Percentiles rank a stretch among this genome's conserved stretches.
These are phyloP conservation scores for Euryodendron excelsum DNA, from an alignment of 148 eudicot species.

Conservation along the genomic window DNA sequence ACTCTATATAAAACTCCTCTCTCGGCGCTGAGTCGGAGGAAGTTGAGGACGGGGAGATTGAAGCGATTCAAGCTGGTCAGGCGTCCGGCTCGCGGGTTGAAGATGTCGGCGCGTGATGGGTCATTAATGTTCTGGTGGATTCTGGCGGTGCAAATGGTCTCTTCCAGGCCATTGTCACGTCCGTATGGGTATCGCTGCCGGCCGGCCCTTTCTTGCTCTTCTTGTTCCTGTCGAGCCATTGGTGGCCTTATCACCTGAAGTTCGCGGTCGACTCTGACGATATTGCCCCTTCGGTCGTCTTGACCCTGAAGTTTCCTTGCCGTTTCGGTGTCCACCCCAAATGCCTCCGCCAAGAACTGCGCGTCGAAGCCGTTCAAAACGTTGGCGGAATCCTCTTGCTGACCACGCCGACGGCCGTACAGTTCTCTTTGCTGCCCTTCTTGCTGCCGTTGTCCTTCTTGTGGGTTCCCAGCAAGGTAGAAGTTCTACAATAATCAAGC, in stretches of 20 bases:
- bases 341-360: constrained; percentile 39
- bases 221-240: constrained; percentile 8
- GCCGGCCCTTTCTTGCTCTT: constrained; percentile 15
- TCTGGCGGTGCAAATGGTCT: constrained; percentile 58
- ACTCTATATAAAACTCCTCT: constrained; percentile 73
- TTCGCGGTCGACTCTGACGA: constrained; percentile 42
- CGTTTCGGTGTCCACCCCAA: constrained; percentile 47
- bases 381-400: constrained; percentile 36
- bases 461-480: constrained; percentile 69
- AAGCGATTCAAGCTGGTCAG: constrained; percentile 48
- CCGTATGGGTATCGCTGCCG: no score
- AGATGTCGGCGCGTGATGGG: constrained; percentile 57
- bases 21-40: constrained; percentile 64
- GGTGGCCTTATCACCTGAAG: constrained; percentile 61
- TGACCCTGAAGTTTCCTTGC: constrained; percentile 46
- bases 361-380: constrained; percentile 51
- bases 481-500: constrained; percentile 41
- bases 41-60: constrained; percentile 57
- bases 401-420: background rate
- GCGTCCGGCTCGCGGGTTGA: constrained; percentile 65
- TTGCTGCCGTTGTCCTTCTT: constrained; percentile 29
- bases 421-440: constrained; percentile 7
- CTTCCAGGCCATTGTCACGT: constrained; percentile 58
- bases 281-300: constrained; percentile 61
- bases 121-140: constrained; percentile 47